Evolutionary conservation across 129 eudicot genomes (phyloP), one percentile per base, ranked within the genome.

Genomic region (Flaveria bidentis): DNA sequence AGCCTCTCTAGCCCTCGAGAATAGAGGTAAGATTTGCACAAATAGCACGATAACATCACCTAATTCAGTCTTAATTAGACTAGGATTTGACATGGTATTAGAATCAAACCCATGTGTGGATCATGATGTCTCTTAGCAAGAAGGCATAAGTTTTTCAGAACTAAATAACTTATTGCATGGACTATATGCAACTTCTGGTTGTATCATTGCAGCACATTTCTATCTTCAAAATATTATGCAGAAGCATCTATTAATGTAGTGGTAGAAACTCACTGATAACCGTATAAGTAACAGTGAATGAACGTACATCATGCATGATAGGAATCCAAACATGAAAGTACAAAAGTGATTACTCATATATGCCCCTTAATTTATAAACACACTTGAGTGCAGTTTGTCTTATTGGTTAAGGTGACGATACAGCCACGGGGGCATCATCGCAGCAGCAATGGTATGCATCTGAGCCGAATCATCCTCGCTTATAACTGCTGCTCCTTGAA

Each of bases 391-490:
- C 9, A 30, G 20, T 23, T 39, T 13, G n/a, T 67, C 52, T 51
- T 72, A 79, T 72, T 63, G 64, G 64, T 67, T 80, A 33, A 80
- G 47, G 76, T 80, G 84, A 16, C 65, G 84, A 74, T 74, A 74
- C 60, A 80, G 55, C 84, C 84, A 80, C 9, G 80, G 46, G 11
- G 80, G 84, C 80, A 80, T 80, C 80, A 80, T 80, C 71, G 74
- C 71, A 0, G 65, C 36, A 61, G 65, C 66, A 36, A 71, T 45
- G 53, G 75, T 45, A 73, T 80, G 84, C 60, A 66, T 66, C 66
- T 80, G 71, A 67, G 44, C 62, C 23, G 70, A 22, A 55, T 67
- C 84, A 73, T 80, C 65, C n/a, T 66, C 69, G 79, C 79, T 65
- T 65, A 55, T 44, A 9, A 45, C 52, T 18, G 26, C 50, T 55